Percentiles rank a stretch among this genome's conserved stretches.
Evolutionary conservation across 192 early-diverging fungal species (phyloP).

Genomic region (Backusella tuberculispora): DNA sequence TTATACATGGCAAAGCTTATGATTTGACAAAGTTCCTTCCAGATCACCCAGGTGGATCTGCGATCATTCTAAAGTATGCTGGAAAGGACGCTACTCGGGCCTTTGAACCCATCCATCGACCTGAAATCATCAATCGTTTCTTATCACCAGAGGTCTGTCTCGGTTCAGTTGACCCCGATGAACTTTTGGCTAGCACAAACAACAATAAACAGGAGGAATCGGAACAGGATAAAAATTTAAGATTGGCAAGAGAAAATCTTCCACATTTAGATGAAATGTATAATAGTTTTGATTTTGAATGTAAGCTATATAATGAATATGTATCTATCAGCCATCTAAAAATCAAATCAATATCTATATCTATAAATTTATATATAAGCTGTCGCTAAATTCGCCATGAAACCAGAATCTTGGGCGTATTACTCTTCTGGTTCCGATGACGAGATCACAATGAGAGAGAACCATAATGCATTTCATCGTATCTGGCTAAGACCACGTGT

Average conservation of each 20-base stretch:
- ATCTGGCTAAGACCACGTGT: conserved; percentile 74
- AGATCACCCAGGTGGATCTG: conserved; percentile 55
- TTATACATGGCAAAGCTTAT: conserved; percentile 66
- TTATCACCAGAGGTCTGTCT: conserved; percentile 53
- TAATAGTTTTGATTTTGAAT: conserved; percentile 76
- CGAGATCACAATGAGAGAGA: conserved; percentile 80
- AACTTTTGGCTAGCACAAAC: conserved; percentile 25
- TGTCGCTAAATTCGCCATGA: conserved; percentile 58
- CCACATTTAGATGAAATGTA: conserved; percentile 62
- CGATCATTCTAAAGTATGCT: conserved; percentile 64
- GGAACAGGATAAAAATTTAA: conserved; percentile 41
- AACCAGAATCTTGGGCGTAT: conserved; percentile 78
- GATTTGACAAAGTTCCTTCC: conserved; percentile 63
- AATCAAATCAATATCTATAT: no score
- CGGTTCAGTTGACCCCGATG: conserved; percentile 56
- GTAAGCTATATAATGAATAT: background rate
- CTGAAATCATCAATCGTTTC: conserved; percentile 60
- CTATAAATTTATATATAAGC: background rate
- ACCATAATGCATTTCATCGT: conserved; percentile 75
- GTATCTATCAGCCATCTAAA: no score
- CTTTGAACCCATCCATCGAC: conserved; percentile 68
- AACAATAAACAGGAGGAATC: conserved; percentile 25
- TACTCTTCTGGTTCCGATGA: conserved; percentile 83
- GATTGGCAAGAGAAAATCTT: conserved; percentile 41
- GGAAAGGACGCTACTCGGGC: conserved; percentile 68